These are phyloP conservation scores for Corylus heterophylla DNA, from an alignment of 306 rosid species.

Conservation along the genomic window DNA sequence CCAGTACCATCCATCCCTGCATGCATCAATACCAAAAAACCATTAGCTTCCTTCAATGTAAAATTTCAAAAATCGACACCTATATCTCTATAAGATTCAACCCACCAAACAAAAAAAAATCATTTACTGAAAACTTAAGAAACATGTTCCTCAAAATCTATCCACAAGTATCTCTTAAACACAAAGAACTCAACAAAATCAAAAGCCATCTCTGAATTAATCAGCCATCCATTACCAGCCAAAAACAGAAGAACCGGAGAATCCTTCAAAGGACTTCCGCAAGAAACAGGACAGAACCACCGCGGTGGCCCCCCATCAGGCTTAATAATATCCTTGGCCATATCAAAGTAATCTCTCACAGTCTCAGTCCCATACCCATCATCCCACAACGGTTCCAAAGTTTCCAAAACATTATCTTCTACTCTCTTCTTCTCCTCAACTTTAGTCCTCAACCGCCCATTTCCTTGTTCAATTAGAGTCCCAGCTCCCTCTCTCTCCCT, in stretches of 20 bases:
- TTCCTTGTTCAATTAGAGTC: conserved; percentile 32
- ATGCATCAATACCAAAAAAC: conserved; percentile 25
- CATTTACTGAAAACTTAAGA: not conserved
- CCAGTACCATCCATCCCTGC: conserved; percentile 96
- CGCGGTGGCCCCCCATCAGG: conserved; percentile 82
- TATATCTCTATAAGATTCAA: not conserved
- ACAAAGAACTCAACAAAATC: not conserved
- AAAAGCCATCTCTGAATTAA: not conserved
- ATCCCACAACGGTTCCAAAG: conserved; percentile 69
- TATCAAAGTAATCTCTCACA: conserved; percentile 68
- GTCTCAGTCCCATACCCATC: conserved; percentile 81
- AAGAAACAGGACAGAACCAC: conserved; percentile 81
- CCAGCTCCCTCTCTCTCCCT: conserved; percentile 38
- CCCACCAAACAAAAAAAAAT: not conserved
- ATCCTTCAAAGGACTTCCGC: conserved; percentile 46
- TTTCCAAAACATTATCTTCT: conserved; percentile 22
- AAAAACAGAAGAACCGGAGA: conserved; percentile 76
- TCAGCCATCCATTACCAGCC: conserved; percentile 58
- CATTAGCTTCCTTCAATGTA: conserved; percentile 12
- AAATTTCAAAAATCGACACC: not conserved
- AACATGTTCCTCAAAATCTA: not conserved
- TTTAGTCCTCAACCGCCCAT: conserved; percentile 27
- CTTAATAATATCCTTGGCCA: conserved; percentile 48
- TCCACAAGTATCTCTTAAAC: not conserved
- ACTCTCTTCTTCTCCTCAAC: conserved; percentile 26